Percentiles rank a stretch among this genome's conserved stretches.
Evolutionary conservation across 306 rosid genomes (phyloP).

Genomic region (Trifolium fragiferum): DNA sequence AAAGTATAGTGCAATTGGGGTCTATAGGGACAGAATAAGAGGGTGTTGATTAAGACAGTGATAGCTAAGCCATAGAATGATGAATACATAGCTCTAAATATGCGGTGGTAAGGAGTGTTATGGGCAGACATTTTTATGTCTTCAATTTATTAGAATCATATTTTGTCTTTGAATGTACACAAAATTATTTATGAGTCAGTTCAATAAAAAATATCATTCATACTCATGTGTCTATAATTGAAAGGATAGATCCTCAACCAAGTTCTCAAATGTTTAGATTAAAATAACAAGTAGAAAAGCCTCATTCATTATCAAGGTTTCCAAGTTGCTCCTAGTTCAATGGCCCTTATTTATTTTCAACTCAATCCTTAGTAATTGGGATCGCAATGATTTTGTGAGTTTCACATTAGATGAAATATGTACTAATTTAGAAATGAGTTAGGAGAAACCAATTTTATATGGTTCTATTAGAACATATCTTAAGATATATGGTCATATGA

Average conservation of each 20-base stretch:
- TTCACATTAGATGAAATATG: too few relatives aligned
- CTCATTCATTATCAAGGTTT: neutral
- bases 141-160: slow-evolving; percentile 43
- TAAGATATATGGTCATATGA: too few relatives aligned
- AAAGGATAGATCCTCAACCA: slow-evolving; percentile 17
- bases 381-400: too few relatives aligned
- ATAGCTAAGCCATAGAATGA: slow-evolving; percentile 43
- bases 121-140: slow-evolving; percentile 49
- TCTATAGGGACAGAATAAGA: slow-evolving; percentile 45
- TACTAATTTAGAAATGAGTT: too few relatives aligned
- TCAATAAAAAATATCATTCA: slow-evolving; percentile 26
- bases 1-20: neutral
- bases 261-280: slow-evolving; percentile 9
- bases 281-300: neutral
- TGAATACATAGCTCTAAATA: slow-evolving; percentile 30
- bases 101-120: slow-evolving; percentile 23
- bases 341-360: neutral
- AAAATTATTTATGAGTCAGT: slow-evolving; percentile 20
- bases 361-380: neutral
- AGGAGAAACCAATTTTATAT: too few relatives aligned
- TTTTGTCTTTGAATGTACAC: slow-evolving; percentile 39
- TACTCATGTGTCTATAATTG: slow-evolving; percentile 31
- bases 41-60: slow-evolving; percentile 51
- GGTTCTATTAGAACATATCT: too few relatives aligned
- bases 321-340: neutral